A percentile compares a stretch with the other conserved stretches of the same genome.
phyloP scores from a whole-genome alignment of 2,329 filamentous ascomycete species.

The Sporothrix luriei region DNA sequence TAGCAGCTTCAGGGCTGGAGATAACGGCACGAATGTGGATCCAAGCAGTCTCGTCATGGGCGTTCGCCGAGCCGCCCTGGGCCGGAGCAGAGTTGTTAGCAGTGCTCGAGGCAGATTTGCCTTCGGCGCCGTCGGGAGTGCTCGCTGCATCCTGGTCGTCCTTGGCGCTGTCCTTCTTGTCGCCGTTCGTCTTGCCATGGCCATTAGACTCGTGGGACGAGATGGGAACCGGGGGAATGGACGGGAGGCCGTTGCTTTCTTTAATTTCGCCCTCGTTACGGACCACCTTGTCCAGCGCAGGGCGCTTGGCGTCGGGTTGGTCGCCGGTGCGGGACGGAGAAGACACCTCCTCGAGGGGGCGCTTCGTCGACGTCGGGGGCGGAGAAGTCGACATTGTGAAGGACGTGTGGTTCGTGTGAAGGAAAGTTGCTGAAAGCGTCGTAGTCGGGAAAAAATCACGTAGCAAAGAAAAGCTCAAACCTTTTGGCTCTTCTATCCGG shows the following conservation, averaged over 20 bases:
- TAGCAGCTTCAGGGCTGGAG: conserved; percentile 94
- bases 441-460: conserved; percentile 32
- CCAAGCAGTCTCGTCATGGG: conserved; percentile 91
- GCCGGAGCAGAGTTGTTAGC: conserved; percentile 48
- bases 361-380: conserved; percentile 72
- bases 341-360: conserved; percentile 93
- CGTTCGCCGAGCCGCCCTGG: conserved; percentile 53
- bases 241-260: conserved; percentile 44
- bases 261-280: conserved; percentile 66
- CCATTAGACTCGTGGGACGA: conserved; percentile 54
- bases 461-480: conserved; percentile 11
- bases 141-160: conserved; percentile 69
- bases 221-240: conserved; percentile 40
- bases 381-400: conserved; percentile 70
- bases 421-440: conserved; percentile 39
- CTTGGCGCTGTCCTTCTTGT: conserved; percentile 56
- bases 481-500: not conserved
- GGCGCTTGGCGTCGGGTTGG: conserved; percentile 95
- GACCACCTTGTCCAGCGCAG: conserved; percentile 87
- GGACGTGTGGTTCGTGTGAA: conserved; percentile 33
- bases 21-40: conserved; percentile 97
- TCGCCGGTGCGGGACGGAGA: conserved; percentile 89
- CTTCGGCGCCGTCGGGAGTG: conserved; percentile 64
- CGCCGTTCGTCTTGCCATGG: conserved; percentile 53
- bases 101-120: conserved; percentile 52